These are phyloP conservation scores for Gnetum montanum DNA, from an alignment of 75 land plant genomes.

Conservation along the genomic window DNA sequence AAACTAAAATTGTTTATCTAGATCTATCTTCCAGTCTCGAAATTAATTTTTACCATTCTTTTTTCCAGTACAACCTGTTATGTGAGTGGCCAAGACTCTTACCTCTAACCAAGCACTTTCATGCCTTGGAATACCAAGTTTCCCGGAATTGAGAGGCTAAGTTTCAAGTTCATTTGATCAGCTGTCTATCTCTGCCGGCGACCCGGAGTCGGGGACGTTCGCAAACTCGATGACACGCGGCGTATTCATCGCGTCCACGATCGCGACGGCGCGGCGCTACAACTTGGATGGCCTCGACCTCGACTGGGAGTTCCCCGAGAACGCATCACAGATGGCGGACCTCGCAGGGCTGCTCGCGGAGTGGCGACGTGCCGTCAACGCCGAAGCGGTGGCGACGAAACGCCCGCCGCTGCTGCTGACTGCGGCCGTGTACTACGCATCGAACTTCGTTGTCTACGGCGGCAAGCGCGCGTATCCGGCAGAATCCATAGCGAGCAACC, in stretches of 20 bases:
- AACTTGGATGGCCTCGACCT: conserved; percentile 36
- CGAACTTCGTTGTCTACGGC: conserved; percentile 9
- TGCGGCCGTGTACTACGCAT: conserved; percentile 30
- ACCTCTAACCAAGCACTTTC: no score
- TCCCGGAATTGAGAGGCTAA: no score
- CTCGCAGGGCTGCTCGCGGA: conserved; percentile 21
- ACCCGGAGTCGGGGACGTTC: no score
- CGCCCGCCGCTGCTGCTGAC: conserved; percentile 15
- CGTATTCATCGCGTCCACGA: conserved; percentile 18
- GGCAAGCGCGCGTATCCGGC: conserved; percentile 21
- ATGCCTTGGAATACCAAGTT: no score
- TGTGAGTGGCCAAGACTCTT: no score
- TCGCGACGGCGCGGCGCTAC: conserved; percentile 20
- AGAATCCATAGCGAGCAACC: conserved; percentile 13
- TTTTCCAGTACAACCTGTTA: no score
- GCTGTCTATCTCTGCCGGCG: no score
- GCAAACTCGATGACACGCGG: neutral
- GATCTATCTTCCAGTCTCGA: no score
- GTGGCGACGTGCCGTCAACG: conserved; percentile 16
- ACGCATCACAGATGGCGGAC: conserved; percentile 21
- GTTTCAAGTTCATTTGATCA: no score
- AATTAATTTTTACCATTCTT: no score
- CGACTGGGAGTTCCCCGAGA: conserved; percentile 34
- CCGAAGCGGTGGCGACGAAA: conserved; percentile 1
- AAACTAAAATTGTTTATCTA: no score